These are phyloP conservation scores for Russula sp. DNA, from an alignment of 768 basidiomycete genomes.

Conservation along the genomic window DNA sequence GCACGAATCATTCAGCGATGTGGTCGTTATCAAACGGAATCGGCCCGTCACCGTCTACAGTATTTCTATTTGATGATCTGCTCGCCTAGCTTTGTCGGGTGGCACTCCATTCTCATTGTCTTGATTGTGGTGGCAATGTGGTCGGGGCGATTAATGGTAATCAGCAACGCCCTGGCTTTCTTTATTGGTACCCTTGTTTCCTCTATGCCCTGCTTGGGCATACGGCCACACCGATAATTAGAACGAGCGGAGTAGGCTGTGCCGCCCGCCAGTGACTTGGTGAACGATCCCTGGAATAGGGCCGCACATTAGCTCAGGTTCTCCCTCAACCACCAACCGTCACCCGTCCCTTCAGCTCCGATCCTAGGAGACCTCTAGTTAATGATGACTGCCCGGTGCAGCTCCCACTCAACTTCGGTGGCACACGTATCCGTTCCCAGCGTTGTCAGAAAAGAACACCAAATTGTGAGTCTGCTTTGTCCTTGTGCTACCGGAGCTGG, in stretches of 20 bases:
- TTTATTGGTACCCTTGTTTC: not conserved
- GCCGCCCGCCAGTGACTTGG: not conserved
- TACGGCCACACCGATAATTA: not conserved
- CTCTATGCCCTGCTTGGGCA: not conserved
- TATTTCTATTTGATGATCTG: not conserved
- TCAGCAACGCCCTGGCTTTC: conserved; percentile 3
- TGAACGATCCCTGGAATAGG: too few species aligned
- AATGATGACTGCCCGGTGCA: not conserved
- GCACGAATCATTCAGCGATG: not conserved
- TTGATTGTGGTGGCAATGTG: conserved; percentile 1
- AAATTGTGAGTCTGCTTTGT: not conserved
- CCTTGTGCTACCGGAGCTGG: too few species aligned
- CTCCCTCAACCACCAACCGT: not conserved
- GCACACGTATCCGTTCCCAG: not conserved
- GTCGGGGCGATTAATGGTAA: not conserved
- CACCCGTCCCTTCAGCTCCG: not conserved
- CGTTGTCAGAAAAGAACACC: not conserved
- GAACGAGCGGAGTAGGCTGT: not conserved
- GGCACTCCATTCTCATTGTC: conserved; percentile 3
- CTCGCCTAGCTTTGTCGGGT: not conserved
- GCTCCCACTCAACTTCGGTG: not conserved
- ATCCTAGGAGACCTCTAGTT: not conserved
- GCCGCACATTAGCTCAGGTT: not conserved
- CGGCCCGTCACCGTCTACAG: not conserved
- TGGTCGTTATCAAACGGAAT: not conserved